These are phyloP conservation scores for Ogataea paradorogensis DNA, from an alignment of 805 yeast species.

Conservation along the genomic window DNA sequence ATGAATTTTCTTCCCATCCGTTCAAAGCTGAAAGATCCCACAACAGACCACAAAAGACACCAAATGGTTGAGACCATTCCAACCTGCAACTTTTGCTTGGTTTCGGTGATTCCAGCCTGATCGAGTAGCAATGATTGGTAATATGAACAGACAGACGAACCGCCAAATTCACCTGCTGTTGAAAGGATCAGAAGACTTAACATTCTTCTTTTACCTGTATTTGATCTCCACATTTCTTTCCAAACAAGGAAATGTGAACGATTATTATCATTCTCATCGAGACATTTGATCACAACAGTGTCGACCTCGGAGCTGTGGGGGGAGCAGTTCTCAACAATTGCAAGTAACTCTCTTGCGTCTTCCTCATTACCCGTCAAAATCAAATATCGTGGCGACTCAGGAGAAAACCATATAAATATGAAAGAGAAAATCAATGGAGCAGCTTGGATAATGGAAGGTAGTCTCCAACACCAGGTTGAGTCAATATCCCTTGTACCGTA, in stretches of 20 bases:
- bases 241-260: constrained; percentile 27
- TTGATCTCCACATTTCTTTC: constrained; percentile 31
- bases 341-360: constrained; percentile 37
- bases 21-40: constrained; percentile 21
- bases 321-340: constrained; percentile 32
- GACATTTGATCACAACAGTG: constrained; percentile 23
- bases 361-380: constrained; percentile 35
- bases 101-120: constrained; percentile 20
- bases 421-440: constrained; percentile 41
- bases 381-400: constrained; percentile 42
- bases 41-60: constrained; percentile 20
- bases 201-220: constrained; percentile 38
- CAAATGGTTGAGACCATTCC: constrained; percentile 22
- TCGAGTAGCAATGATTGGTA: constrained; percentile 37
- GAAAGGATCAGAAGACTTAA: constrained; percentile 29
- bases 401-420: constrained; percentile 33
- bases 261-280: constrained; percentile 19
- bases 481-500: constrained; percentile 32
- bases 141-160: constrained; percentile 45
- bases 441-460: constrained; percentile 51
- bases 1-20: constrained; percentile 19
- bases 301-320: constrained; percentile 27
- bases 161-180: constrained; percentile 39
- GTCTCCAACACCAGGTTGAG: constrained; percentile 50
- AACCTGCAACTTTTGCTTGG: constrained; percentile 22